These are phyloP conservation scores for Mucor sp. DNA, from an alignment of 371 early-diverging fungal species.

Conservation along the genomic window DNA sequence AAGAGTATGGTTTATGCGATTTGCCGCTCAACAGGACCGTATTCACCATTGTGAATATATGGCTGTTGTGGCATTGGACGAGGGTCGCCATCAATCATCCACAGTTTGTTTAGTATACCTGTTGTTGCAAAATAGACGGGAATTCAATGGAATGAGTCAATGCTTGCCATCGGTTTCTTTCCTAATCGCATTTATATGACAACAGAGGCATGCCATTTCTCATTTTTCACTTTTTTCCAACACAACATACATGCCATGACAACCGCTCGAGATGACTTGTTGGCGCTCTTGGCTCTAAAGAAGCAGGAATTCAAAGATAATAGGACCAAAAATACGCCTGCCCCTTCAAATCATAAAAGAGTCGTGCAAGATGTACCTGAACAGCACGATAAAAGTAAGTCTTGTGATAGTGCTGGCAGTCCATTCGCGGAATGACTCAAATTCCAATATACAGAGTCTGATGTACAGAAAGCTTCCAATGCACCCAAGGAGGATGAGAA, in stretches of 20 bases:
- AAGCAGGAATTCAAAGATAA: neutral
- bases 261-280: neutral
- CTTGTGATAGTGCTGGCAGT: too few relatives aligned
- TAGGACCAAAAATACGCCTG: neutral
- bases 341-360: neutral
- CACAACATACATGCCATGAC: neutral
- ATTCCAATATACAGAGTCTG: too few relatives aligned
- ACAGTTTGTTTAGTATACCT: neutral
- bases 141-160: conserved; percentile 6
- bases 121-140: conserved; percentile 8
- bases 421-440: too few relatives aligned
- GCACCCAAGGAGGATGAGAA: neutral
- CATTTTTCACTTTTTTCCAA: neutral
- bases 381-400: neutral
- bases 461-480: neutral
- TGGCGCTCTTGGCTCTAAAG: neutral
- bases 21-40: too few relatives aligned
- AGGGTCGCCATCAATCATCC: too few relatives aligned
- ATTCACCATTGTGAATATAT: too few relatives aligned
- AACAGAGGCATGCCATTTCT: neutral
- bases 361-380: neutral
- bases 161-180: neutral
- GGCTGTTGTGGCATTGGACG: too few relatives aligned
- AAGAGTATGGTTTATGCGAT: too few relatives aligned
- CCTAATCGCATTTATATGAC: neutral